Conservation (phyloP, 441 rosid genomes). For the Lepidium campestre region DNA sequence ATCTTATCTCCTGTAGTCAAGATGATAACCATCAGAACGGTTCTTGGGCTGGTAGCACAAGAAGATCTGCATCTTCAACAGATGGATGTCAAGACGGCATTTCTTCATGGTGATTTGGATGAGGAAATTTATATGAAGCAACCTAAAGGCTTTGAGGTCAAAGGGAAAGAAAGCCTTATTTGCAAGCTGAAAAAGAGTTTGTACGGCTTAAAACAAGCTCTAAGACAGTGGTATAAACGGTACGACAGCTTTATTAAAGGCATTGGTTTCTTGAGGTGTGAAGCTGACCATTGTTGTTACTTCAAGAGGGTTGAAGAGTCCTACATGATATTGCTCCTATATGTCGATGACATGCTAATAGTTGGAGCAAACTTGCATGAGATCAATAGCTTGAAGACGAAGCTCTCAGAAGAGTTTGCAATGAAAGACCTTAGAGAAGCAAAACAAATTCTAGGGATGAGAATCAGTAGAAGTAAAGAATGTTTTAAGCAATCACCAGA, state of each 20-base stretch:
- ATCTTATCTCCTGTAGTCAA: background rate
- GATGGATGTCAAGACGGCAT: background rate
- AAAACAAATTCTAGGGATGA: background rate
- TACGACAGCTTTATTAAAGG: no score
- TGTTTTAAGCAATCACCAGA: no score
- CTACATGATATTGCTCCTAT: background rate
- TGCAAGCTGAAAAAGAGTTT: no score
- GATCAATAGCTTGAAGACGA: background rate
- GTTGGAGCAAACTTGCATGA: background rate
- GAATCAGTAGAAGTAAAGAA: no score
- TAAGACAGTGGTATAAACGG: no score
- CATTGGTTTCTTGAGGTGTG: no score
- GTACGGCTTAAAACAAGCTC: background rate
- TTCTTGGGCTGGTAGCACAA: background rate
- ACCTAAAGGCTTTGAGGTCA: no score
- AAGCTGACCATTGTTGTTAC: no score
- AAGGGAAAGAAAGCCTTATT: no score
- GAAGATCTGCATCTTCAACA: background rate
- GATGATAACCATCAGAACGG: background rate
- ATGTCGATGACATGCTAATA: background rate
- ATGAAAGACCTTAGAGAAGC: background rate
- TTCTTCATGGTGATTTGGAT: no score
- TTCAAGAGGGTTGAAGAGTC: background rate
- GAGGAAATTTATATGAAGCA: no score
- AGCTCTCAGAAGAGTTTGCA: background rate